Base-by-base conservation (phyloP, 108 stramenopile species). In the Craspedostauros australis region DNA sequence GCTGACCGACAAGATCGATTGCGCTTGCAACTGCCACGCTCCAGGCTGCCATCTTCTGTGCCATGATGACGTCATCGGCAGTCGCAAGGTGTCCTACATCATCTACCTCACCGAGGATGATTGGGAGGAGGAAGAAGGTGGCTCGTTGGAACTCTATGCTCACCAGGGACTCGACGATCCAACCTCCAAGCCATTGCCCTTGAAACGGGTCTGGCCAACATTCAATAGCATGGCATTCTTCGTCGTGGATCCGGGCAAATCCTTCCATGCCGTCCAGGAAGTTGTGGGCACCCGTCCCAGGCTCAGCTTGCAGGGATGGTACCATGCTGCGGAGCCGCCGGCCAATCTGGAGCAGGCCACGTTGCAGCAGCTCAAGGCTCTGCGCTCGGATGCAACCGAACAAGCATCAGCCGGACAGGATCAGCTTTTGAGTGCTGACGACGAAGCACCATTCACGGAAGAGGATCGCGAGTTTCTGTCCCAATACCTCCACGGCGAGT, bases 1-100 rank as follows among this genome's bases (percentile, higher is more conserved):
- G 5, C 54, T 92, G 33, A 84, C 68, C 1, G 73, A 79, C 46
- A 66, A 88, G 60, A 86, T 96, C 33, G 97, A 98, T 63, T 93
- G 93, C 66, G 94, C 94, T 41, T 89, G 83, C 54, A 98, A 98
- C 58, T 91, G 93, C 47, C 95, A 96, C 58, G 76, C 90, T 1
- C 79, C 78, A 30, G 92, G 94, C 0, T 95, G 97, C 64, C 97
- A 98, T 66, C 71, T 98, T 40, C 72, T 98, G 1, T 96, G 95
- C 65, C 97, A 98, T 63, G 97, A 98, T 51, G 97, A 98, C 66
- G 95, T 96, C 30, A 98, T 98, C 60, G 93, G 93, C 0, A 95
- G 89, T 0, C 57, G 97, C 23, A 77, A 87, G 50, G 71, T 98
- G 9, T 88, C 88, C 2, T 98, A 85, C 61, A 95, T 98, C 30